Evolutionary conservation across 164 flowering plant species (phyloP).

Genomic region (Taxillus chinensis): DNA sequence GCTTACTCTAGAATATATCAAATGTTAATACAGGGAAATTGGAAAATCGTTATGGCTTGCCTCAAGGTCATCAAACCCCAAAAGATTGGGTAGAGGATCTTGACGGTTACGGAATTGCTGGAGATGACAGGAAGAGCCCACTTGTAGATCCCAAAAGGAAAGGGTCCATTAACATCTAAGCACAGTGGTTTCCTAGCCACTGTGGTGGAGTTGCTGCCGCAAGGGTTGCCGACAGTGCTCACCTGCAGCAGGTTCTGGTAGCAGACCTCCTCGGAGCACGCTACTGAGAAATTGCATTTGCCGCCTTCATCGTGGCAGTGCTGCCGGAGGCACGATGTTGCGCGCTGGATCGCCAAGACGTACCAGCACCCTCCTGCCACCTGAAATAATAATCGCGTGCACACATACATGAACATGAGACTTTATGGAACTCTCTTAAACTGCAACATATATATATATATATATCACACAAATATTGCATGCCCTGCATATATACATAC

Average conservation of each 20-base stretch:
- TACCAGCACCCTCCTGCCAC: constrained; percentile 99
- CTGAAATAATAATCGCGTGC: constrained; percentile 17
- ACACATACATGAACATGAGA: not conserved
- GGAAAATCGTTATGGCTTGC: constrained; percentile 17
- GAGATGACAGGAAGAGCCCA: constrained; percentile 88
- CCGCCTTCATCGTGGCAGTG: constrained; percentile 34
- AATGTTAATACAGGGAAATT: too few species aligned
- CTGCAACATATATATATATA: too few species aligned
- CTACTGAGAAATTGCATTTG: constrained; percentile 47
- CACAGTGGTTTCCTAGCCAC: constrained; percentile 36
- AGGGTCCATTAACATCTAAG: constrained; percentile 64
- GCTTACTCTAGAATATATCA: not conserved
- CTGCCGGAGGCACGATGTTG: constrained; percentile 63
- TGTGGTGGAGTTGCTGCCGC: constrained; percentile 42
- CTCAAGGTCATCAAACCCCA: constrained; percentile 97
- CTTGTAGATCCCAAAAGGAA: constrained; percentile 68
- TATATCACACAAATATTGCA: too few species aligned
- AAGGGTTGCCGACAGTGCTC: constrained; percentile 24
- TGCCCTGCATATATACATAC: constrained; percentile 26
- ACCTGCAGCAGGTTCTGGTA: constrained; percentile 42
- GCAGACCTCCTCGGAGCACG: constrained; percentile 74
- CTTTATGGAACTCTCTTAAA: too few species aligned
- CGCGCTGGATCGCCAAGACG: constrained; percentile 82
- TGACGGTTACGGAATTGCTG: constrained; percentile 70
- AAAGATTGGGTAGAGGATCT: constrained; percentile 85